A percentile compares a stretch with the other conserved stretches of the same genome.
Conservation (phyloP, 2,329 filamentous ascomycete genomes). For the Colletotrichum sp. region DNA sequence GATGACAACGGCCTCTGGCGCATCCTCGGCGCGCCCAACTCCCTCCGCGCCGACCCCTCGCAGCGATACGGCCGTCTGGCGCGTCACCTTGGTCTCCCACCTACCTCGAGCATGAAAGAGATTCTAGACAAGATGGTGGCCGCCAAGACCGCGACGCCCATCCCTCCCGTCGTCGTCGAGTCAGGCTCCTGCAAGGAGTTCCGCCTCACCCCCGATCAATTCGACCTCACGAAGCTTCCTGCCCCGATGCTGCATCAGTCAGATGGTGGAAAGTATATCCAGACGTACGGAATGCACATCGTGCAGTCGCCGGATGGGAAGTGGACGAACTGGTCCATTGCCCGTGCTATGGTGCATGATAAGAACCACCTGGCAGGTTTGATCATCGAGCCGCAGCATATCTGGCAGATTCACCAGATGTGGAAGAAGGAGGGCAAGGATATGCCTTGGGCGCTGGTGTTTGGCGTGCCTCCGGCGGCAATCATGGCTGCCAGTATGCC, state of each 20-base stretch:
- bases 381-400: constrained; percentile 51
- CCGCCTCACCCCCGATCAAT: constrained; percentile 37
- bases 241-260: constrained; percentile 45
- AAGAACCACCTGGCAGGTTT: constrained; percentile 44
- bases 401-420: constrained; percentile 48
- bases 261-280: constrained; percentile 56
- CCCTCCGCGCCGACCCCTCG: constrained; percentile 34
- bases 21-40: constrained; percentile 50
- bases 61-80: constrained; percentile 47
- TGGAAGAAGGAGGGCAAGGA: constrained; percentile 51
- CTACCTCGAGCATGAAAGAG: constrained; percentile 37
- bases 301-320: constrained; percentile 47
- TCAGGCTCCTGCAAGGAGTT: constrained; percentile 49
- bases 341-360: constrained; percentile 51
- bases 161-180: constrained; percentile 34
- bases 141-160: constrained; percentile 35
- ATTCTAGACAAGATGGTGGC: constrained; percentile 47
- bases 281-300: constrained; percentile 55
- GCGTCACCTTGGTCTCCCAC: constrained; percentile 43
- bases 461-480: constrained; percentile 55
- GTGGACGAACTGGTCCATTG: constrained; percentile 55
- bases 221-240: constrained; percentile 48
- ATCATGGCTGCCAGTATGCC: constrained; percentile 55
- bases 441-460: constrained; percentile 50
- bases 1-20: constrained; percentile 48